A percentile compares a stretch with the other conserved stretches of the same genome.
phyloP scores from a whole-genome alignment of 2,329 filamentous ascomycete species.

The Fusarium albidum region DNA sequence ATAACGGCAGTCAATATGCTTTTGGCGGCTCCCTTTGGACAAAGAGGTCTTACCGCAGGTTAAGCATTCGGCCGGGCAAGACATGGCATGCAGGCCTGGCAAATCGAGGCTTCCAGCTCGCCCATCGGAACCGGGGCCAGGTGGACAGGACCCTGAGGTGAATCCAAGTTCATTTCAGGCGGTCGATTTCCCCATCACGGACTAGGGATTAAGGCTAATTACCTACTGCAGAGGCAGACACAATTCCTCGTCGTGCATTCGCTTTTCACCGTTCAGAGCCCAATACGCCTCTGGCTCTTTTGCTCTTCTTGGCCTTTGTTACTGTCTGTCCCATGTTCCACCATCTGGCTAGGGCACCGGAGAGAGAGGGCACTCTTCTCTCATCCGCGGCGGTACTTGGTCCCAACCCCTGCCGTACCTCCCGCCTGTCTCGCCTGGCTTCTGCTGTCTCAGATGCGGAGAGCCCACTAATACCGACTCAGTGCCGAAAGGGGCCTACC shows the following conservation, averaged over 20 bases:
- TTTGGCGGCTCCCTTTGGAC: slow-evolving; percentile 26
- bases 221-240: no score
- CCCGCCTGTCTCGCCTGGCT: slow-evolving; percentile 21
- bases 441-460: slow-evolving; percentile 29
- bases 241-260: slow-evolving; percentile 2
- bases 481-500: slow-evolving; percentile 33
- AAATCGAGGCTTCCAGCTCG: slow-evolving; percentile 10
- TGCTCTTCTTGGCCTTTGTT: slow-evolving; percentile 28
- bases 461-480: slow-evolving; percentile 32
- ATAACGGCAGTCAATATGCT: slow-evolving; percentile 31
- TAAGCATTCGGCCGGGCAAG: slow-evolving; percentile 11
- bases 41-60: slow-evolving; percentile 15
- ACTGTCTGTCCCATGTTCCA: slow-evolving; percentile 23
- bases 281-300: slow-evolving; percentile 27
- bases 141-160: slow-evolving; percentile 12
- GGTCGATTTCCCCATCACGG: slow-evolving; percentile 7
- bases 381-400: slow-evolving; percentile 31
- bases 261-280: no score
- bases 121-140: slow-evolving; percentile 19
- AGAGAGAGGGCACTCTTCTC: slow-evolving; percentile 18
- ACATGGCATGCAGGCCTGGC: slow-evolving; percentile 9
- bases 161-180: not conserved
- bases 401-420: slow-evolving; percentile 31
- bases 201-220: slow-evolving; percentile 11
- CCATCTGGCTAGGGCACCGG: no score